A percentile compares a stretch with the other conserved stretches of the same genome.
phyloP scores from a whole-genome alignment of 192 early-diverging fungal species.

The Lobulomyces angularis region DNA sequence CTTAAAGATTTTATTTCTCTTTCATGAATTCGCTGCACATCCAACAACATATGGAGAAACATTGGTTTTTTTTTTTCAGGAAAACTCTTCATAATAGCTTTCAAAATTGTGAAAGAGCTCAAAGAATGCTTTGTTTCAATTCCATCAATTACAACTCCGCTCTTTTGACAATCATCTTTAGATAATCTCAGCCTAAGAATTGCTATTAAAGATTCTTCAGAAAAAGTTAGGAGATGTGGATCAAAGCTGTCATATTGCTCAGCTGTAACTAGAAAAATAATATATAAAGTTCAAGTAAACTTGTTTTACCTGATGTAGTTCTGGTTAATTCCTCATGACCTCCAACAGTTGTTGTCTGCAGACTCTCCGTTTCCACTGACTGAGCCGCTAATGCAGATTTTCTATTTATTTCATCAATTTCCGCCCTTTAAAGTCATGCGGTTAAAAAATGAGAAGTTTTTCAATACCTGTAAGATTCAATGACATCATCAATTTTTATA shows the following conservation, averaged over 20 bases:
- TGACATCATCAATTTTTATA: slow-evolving; percentile 32
- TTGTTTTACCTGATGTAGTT: no score
- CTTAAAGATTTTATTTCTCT: slow-evolving; percentile 21
- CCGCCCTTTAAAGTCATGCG: neutral
- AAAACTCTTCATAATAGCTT: slow-evolving; percentile 17
- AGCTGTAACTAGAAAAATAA: no score
- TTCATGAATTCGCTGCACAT: slow-evolving; percentile 27
- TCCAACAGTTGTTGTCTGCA: no score
- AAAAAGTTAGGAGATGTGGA: slow-evolving; percentile 7
- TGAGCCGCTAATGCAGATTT: neutral
- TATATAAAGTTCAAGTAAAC: no score
- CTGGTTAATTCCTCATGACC: no score
- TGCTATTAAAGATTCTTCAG: slow-evolving; percentile 31
- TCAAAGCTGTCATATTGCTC: slow-evolving; percentile 16
- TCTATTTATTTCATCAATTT: neutral
- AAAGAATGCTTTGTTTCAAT: slow-evolving; percentile 32
- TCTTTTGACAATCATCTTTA: slow-evolving; percentile 23
- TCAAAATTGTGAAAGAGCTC: slow-evolving; percentile 16
- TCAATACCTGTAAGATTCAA: slow-evolving; percentile 15
- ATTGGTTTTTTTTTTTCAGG: slow-evolving; percentile 20
- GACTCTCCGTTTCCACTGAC: no score
- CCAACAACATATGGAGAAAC: slow-evolving; percentile 26
- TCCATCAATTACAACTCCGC: slow-evolving; percentile 41
- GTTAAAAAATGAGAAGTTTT: neutral
- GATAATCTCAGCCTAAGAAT: slow-evolving; percentile 18